Evolutionary conservation across 805 yeast species (phyloP), one percentile per base, ranked within the genome.

Genomic region (Teunomyces kruisii): DNA sequence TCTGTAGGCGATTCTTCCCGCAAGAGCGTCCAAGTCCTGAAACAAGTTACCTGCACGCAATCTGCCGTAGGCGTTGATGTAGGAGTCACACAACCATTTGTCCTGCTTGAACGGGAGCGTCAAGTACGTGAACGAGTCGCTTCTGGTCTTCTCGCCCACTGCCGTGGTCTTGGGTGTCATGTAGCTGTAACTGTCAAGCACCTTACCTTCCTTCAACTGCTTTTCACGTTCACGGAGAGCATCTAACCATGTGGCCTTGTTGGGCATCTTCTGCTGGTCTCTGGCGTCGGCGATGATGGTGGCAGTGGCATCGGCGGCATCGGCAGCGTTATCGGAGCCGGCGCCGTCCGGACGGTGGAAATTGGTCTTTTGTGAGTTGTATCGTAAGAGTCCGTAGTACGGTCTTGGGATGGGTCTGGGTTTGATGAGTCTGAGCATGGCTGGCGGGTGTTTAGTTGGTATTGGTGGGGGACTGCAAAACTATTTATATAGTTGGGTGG

Each of bases 21-120:
- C 96, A 49, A 91, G 72, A 4, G 96, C 91, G 61, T 91, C 98
- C 57, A 91, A 72, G 66, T 91, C 98, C 71, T 91, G 97, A 66
- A 91, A 91, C 51, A 91, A 74, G 64, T 90, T 96, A 32, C 97
- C 98, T 56, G 88, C 88, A 58, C 97, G 76, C 58, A 90, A 75
- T 52, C 96, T 78, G n/a, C 97, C 97, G 46, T 83, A 85, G 3
- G 96, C 91, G 63, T 87, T 88, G 56, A 88, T 86, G 59, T 91
- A 91, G 39, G 90, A 80, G 60, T 91, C 98, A 51, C 95, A 80
- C 24, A 89, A 72, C 81, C 86, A 83, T 29, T 78, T 70, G 61
- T 91, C 96, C 48, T 86, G 86, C 55, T 86, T 87, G 71, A 91
- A 90, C 0, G 97, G 96, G 40, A 91, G 70, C 1, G 78, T 70